These are phyloP conservation scores for Periglandula ipomoeae DNA, from an alignment of 2,329 filamentous ascomycete genomes.

Conservation along the genomic window DNA sequence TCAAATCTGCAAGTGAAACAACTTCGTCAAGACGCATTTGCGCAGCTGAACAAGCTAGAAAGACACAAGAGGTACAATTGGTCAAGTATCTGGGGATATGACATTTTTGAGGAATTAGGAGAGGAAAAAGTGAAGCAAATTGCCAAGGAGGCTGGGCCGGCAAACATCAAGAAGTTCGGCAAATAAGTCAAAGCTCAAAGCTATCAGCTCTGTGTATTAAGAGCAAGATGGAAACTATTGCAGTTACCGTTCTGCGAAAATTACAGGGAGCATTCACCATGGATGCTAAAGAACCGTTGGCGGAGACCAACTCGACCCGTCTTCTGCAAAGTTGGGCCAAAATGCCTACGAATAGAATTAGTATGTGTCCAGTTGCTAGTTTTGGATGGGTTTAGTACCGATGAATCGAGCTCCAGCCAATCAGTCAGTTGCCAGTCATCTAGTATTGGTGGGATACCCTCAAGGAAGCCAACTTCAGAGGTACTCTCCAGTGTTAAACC, in stretches of 20 bases:
- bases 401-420: constrained; percentile 22
- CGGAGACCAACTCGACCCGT: too few relatives aligned
- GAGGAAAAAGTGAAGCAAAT: background rate
- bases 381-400: too few relatives aligned
- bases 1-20: background rate
- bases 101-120: background rate
- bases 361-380: too few relatives aligned
- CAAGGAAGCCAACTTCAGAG: too few relatives aligned
- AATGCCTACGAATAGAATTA: background rate
- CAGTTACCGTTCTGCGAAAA: too few relatives aligned
- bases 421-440: constrained; percentile 21
- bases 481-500: too few relatives aligned
- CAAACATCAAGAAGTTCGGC: background rate
- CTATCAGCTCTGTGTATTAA: too few relatives aligned
- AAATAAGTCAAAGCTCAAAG: background rate
- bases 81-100: background rate
- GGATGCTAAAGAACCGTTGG: too few relatives aligned
- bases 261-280: too few relatives aligned
- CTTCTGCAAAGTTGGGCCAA: background rate
- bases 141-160: background rate
- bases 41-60: background rate
- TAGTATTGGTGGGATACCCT: constrained; percentile 7
- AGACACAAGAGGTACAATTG: background rate
- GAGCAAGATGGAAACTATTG: too few relatives aligned
- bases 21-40: background rate